Percentiles rank a stretch among this genome's conserved stretches.
Conservation (phyloP, 345 rosid genomes). For the Arabis alpina region DNA sequence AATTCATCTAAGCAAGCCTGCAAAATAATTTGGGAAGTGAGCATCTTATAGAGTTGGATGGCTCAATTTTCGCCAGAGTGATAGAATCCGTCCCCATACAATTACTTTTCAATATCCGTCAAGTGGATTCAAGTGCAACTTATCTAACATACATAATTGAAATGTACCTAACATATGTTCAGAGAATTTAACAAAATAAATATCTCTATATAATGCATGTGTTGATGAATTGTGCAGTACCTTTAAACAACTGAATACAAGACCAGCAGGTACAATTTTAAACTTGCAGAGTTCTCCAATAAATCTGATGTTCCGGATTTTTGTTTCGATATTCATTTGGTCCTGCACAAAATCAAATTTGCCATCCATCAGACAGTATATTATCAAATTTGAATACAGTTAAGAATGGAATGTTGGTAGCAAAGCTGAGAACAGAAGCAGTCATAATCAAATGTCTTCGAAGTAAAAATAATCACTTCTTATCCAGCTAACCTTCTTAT, state of each 20-base stretch:
- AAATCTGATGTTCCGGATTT: constrained; percentile 95
- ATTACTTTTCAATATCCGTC: constrained; percentile 12
- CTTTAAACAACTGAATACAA: constrained; percentile 94
- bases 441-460: constrained; percentile 12
- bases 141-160: constrained; percentile 12
- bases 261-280: constrained; percentile 77
- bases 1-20: constrained; percentile 99
- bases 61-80: constrained; percentile 4
- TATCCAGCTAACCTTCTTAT: constrained; percentile 72
- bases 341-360: constrained; percentile 62
- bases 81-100: constrained; percentile 11
- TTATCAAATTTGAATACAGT: constrained; percentile 9
- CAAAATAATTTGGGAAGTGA: constrained; percentile 24
- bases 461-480: constrained; percentile 16
- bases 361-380: constrained; percentile 27
- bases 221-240: constrained; percentile 44
- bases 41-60: constrained; percentile 23
- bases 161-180: constrained; percentile 8
- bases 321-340: constrained; percentile 99
- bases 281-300: constrained; percentile 99
- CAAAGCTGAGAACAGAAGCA: constrained; percentile 13
- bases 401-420: constrained; percentile 11
- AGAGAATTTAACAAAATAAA: constrained; percentile 21
- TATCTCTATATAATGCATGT: constrained; percentile 29
- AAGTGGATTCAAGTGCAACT: constrained; percentile 14